A percentile compares a stretch with the other conserved stretches of the same genome.
Evolutionary conservation across 345 rosid genomes (phyloP).

Genomic region (Hibiscus trionum): DNA sequence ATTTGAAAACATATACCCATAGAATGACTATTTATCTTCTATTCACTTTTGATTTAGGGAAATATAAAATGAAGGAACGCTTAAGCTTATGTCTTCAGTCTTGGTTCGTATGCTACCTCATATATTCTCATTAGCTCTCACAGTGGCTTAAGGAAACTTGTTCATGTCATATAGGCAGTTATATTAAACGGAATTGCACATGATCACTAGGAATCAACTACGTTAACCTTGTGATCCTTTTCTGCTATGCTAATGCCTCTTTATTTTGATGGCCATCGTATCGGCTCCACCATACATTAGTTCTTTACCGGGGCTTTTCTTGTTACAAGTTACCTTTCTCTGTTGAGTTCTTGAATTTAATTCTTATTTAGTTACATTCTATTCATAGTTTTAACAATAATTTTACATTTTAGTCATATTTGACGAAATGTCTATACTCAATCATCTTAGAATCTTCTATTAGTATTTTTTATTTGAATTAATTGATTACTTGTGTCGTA

Average conservation of each 20-base stretch:
- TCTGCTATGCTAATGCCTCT: not conserved
- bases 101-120: not conserved
- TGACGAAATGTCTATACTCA: not conserved
- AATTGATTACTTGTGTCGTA: not conserved
- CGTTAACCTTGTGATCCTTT: not conserved
- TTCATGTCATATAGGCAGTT: not conserved
- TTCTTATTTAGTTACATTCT: slow-evolving; percentile 3
- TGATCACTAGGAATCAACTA: not conserved
- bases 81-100: not conserved
- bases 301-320: not conserved
- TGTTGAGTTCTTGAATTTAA: not conserved
- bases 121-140: not conserved
- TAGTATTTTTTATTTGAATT: not conserved
- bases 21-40: not conserved
- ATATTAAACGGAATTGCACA: not conserved
- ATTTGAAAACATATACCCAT: not conserved
- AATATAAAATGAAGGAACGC: slow-evolving; percentile 8
- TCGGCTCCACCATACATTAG: not conserved
- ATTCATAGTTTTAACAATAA: not conserved
- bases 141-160: not conserved
- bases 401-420: not conserved
- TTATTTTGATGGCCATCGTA: not conserved
- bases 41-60: slow-evolving; percentile 9
- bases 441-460: not conserved
- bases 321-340: not conserved